phyloP scores from a whole-genome alignment of 345 rosid species.

The Gossypium australe region DNA sequence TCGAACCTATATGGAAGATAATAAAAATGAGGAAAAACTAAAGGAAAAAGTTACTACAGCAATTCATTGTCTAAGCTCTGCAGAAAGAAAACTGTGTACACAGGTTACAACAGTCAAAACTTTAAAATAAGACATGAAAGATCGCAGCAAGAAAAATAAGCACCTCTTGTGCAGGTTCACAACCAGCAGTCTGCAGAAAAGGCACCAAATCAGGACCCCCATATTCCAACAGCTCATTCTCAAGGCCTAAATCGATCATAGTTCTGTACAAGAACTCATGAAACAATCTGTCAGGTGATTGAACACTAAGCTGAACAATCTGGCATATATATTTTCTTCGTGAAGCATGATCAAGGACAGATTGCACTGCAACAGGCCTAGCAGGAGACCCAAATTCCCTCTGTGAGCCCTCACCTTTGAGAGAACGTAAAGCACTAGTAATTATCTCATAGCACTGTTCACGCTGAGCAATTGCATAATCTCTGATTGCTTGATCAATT shows the following conservation, averaged over 20 bases:
- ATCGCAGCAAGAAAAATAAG: slow-evolving; percentile 8
- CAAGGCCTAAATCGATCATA: slow-evolving; percentile 88
- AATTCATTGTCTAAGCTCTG: neutral
- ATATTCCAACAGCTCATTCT: slow-evolving; percentile 85
- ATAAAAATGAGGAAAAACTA: slow-evolving; percentile 3
- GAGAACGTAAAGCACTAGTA: slow-evolving; percentile 63
- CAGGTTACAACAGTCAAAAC: neutral
- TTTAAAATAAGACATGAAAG: slow-evolving; percentile 10
- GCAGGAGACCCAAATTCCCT: slow-evolving; percentile 55
- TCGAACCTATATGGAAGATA: slow-evolving; percentile 40
- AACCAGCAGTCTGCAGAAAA: slow-evolving; percentile 79
- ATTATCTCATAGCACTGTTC: slow-evolving; percentile 89
- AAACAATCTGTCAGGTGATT: slow-evolving; percentile 82
- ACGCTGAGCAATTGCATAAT: slow-evolving; percentile 74
- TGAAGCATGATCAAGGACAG: slow-evolving; percentile 65
- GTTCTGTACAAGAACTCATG: slow-evolving; percentile 76
- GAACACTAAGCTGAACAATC: slow-evolving; percentile 93
- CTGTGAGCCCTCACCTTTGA: slow-evolving; percentile 48
- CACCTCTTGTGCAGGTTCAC: slow-evolving; percentile 68
- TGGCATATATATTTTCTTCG: slow-evolving; percentile 76
- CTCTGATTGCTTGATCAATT: slow-evolving; percentile 64
- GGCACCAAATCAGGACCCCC: slow-evolving; percentile 99
- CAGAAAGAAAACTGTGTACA: neutral
- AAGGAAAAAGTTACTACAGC: neutral
- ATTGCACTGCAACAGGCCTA: slow-evolving; percentile 37